Base-by-base conservation (phyloP, 352 stramenopile species). In the Phytophthora foliorum region DNA sequence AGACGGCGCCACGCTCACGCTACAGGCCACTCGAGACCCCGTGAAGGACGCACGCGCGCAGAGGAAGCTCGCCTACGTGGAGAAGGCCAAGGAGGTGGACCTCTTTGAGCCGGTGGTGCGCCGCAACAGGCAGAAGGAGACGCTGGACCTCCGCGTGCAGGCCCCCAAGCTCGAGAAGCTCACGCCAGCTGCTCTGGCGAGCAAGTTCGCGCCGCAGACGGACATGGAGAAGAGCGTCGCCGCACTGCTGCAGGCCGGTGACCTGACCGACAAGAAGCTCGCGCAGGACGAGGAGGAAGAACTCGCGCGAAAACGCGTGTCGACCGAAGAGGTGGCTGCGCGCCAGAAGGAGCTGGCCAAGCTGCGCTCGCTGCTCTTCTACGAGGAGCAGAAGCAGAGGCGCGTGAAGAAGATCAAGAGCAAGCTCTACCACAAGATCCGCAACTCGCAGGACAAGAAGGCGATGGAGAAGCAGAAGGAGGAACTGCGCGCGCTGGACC, bases 321-420 rank as follows among this genome's bases (percentile, higher is more conserved):
- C 86, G 29, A 69, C 69, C 0, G 82, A 88, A n/a, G 88, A 98
- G 29, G 90, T 98, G 44, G 70, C 84, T 55, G 80, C 84, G 44
- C 90, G 93, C 5, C 91, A 98, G 63, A 86, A 88, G 38, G 95
- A 99, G 72, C 78, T 99, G 27, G 86, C 96, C 2, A 98, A 99
- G 75, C 94, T 99, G 78, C 89, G 97, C 42, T 89, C 96, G 55
- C 82, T 99, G 42, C 90, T 99, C 72, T 99, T 99, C 66, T 99
- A 99, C 78, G 93, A 99, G 45, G 97, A 99, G 80, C 94, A 99
- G 78, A 99, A 99, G 74, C 77, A 93, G 50, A 93, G 98, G 69
- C 96, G 98, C 31, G 96, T 99, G 27, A 99, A 99, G 82, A 99
- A 99, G 81, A 99, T 99, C 74, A 99, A 99, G 82, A 99, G 93